Evolutionary conservation across 352 stramenopile species (phyloP).

Genomic region (Phytophthora sojae): DNA sequence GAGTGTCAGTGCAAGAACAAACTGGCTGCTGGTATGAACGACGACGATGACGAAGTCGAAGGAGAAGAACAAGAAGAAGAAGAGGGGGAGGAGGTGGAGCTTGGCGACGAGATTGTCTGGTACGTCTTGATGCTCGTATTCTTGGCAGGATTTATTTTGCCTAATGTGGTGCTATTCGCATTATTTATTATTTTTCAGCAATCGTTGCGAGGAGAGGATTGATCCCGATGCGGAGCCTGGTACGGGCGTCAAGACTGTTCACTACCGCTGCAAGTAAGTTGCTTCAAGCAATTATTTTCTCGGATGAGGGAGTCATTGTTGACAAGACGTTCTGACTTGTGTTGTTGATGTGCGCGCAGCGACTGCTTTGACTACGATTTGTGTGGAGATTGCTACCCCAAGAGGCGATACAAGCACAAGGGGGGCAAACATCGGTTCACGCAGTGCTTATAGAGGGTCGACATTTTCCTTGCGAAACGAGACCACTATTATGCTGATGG

Average conservation of each 20-base stretch:
- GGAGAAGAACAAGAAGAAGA: constrained; percentile 16
- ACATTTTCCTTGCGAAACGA: constrained; percentile 15
- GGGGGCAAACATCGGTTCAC: constrained; percentile 46
- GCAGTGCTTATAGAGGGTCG: constrained; percentile 44
- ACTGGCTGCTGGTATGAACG: constrained; percentile 39
- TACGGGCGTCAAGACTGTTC: constrained; percentile 31
- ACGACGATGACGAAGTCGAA: constrained; percentile 23
- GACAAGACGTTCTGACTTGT: constrained; percentile 7
- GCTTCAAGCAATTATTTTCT: background rate
- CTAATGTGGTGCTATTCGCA: constrained; percentile 4
- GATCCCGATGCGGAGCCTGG: constrained; percentile 36
- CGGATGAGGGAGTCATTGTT: background rate
- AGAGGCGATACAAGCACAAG: constrained; percentile 48
- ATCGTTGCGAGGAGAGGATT: constrained; percentile 41
- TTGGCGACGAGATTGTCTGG: constrained; percentile 58
- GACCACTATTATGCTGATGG: constrained; percentile 8
- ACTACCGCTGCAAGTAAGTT: constrained; percentile 50
- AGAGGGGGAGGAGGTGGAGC: constrained; percentile 38
- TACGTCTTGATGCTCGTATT: constrained; percentile 25
- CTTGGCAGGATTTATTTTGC: background rate
- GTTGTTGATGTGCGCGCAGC: constrained; percentile 33
- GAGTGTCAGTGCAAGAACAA: constrained; percentile 64
- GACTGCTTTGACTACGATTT: constrained; percentile 85
- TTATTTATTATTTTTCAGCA: constrained; percentile 25
- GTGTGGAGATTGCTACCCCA: constrained; percentile 57